Base-by-base conservation (phyloP, 2,329 filamentous ascomycete genomes). In the Ophiocordyceps camponoti-floridani region DNA sequence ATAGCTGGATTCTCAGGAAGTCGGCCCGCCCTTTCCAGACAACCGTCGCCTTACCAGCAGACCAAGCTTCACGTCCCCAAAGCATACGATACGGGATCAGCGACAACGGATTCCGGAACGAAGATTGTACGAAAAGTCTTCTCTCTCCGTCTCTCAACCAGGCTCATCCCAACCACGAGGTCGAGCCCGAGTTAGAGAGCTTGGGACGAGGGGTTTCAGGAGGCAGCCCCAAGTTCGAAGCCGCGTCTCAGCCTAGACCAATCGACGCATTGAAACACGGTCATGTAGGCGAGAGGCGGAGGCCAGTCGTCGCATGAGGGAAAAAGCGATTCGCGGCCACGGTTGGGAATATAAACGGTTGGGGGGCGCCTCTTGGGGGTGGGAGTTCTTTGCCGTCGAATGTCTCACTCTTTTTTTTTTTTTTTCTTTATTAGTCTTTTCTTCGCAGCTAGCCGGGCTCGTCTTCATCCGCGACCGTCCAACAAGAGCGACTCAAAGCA, bases 181-280 rank as follows among this genome's bases (percentile, higher is more conserved):
- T 30, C 43, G 18, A n/a, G 35, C 13, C 33, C 14, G 14, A 14
- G 43, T 38, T 33, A 44, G 37, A 26, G 16, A 37, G 30, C 37
- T 45, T 23, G 18, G 38, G 43, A 42, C 43, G 40, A 45, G 12
- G n/a, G 38, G 44, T 45, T 45, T 45, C 44, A 45, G 40, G 23
- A 27, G 4, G 16, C 13, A 23, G 11, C 27, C 44, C 44, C 44
- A 35, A 40, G 44, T 28, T 40, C 44, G 11, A 35, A 40, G 18
- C 30, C 16, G 28, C 38, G 44, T 42, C 40, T 41, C 44, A 45
- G 44, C 40, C 42, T 23, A 42, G 43, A 26, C 10, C 9, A 40
- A 19, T 26, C n/a, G 14, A 16, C 7, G 30, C 30, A 45, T 45
- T 45, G 44, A 44, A 41, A 41, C 43, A 28, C 13, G 11, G 8